Base-by-base conservation (phyloP, 148 eudicot species). In the Nepenthes gracilis region DNA sequence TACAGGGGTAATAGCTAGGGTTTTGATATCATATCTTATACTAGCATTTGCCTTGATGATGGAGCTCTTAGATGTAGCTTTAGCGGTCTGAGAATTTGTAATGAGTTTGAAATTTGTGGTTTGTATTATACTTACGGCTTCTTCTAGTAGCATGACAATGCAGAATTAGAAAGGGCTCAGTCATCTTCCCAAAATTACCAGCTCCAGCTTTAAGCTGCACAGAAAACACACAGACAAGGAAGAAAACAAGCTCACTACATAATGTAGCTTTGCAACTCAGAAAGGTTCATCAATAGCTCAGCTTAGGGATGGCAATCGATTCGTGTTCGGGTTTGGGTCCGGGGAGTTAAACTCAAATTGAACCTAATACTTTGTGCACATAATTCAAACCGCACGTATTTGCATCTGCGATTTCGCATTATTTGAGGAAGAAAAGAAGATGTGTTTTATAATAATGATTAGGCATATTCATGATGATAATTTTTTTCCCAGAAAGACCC, bases 21-120 rank as follows among this genome's bases (percentile, higher is more conserved):
- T 9, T 59, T 5, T 3, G 47, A 6, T 12, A 36, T 4, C 34
- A 59, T 61, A 62, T 60, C 38, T 69, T 59, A 15, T 47, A 40
- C 52, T 71, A 36, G 58, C 32, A 54, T 40, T 23, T 54, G 55
- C 61, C 47, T 63, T 48, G 54, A 37, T 9, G 54, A 35, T 38
- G 59, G 58, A 55, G 47, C 40, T 62, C 62, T 37, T 37, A 63
- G 58, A 57, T 58, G 38, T 68, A 71, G 65, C 64, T 66, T 58
- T 32, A n/a, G 33, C 40, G 38, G 61, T 43, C 52, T 60, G 60
- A 69, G 60, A 69, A 57, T 62, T 35, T 74, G 73, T 68, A 69
- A 60, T 64, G 33, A 64, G 57, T 64, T 32, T 12, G 49, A 47
- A 53, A 74, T 57, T 61, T 43, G 57, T 70, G 36, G 53, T 40